Percentiles rank a stretch among this genome's conserved stretches.
phyloP scores from a whole-genome alignment of 1,284 basidiomycete genomes.

The Rhizoctonia solani region DNA sequence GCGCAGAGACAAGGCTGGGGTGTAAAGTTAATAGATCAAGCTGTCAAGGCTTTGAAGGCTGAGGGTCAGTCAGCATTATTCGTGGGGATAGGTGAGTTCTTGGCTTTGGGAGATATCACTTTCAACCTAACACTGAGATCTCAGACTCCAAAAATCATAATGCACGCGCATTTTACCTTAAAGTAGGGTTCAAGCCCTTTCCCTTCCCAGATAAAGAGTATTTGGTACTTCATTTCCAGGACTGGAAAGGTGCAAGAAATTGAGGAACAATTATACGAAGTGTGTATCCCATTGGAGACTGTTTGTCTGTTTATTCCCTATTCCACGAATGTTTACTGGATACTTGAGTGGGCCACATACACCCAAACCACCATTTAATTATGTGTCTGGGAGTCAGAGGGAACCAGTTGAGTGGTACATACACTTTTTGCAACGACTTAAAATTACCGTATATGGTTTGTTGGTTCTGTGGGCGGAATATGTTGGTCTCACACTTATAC shows the following conservation, averaged over 20 bases:
- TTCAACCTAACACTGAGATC: neutral
- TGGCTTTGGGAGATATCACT: neutral
- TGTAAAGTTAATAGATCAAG: conserved; percentile 56
- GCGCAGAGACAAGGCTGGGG: conserved; percentile 65
- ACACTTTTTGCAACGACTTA: too few species aligned
- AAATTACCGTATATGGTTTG: too few species aligned
- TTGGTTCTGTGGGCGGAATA: too few species aligned
- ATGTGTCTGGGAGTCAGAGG: too few species aligned
- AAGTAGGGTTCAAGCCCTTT: conserved; percentile 28
- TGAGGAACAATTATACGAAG: neutral
- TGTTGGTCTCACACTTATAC: too few species aligned
- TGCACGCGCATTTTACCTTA: conserved; percentile 30
- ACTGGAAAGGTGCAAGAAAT: conserved; percentile 7
- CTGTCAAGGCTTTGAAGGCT: conserved; percentile 53
- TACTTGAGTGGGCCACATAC: too few species aligned
- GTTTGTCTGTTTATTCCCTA: too few species aligned
- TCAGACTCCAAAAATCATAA: conserved; percentile 30
- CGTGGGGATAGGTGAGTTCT: conserved; percentile 22
- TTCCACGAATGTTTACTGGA: too few species aligned
- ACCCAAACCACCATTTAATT: too few species aligned
- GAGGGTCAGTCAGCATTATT: conserved; percentile 13
- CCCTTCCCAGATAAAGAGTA: conserved; percentile 29
- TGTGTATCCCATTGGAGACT: too few species aligned
- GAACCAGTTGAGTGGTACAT: too few species aligned
- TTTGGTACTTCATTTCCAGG: conserved; percentile 13